Evolutionary conservation across 2,329 filamentous ascomycete species (phyloP), one percentile per base, ranked within the genome.

Genomic region (Passalora sequoiae): DNA sequence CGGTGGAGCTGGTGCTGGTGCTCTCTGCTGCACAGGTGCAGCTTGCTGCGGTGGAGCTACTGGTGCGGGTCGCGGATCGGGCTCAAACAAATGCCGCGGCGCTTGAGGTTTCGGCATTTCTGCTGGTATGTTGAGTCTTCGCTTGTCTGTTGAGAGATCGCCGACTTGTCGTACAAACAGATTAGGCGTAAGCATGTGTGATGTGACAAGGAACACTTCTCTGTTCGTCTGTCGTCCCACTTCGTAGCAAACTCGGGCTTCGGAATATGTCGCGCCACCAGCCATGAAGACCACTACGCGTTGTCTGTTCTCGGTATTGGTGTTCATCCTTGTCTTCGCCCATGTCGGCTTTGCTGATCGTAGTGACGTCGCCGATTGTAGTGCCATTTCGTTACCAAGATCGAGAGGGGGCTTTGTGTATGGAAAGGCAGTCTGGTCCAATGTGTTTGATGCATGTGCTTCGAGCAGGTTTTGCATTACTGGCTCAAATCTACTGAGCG

Each of bases 281-380:
- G 91, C 92, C 76, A 97, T 84, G 63, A 95, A 97, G 12, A 97
- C 83, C 46, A 98, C 86, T 41, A 97, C 77, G 40, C 92, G 81
- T 64, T 98, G 92, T 40, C 84, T 80, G 53, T 89, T 94, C 62
- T 97, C 91, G 47, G 74, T 79, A 46, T 72, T 81, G 15, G 51
- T 51, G 19, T 53, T 60, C 20, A 84, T 76, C 31, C 88, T 82
- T 7, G 86, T 83, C 40, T 87, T 86, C 2, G 92, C 92, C 92
- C 92, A 98, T 30, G 89, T 95, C 1, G 91, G 92, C 59, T 95
- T 94, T 12, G 89, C 89, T 7, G 87, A 86, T 45, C 92, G 84
- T 17, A 98, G 76, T 10, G 91, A 97, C 9, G 69, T 65, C 1
- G 68, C 60, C 25, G 43, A 30, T 38, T 60, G 70, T 32, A 78